Percentiles rank a stretch among this genome's conserved stretches.
Conservation (phyloP, 1,284 basidiomycete genomes). For the Anthracocystis setariae region DNA sequence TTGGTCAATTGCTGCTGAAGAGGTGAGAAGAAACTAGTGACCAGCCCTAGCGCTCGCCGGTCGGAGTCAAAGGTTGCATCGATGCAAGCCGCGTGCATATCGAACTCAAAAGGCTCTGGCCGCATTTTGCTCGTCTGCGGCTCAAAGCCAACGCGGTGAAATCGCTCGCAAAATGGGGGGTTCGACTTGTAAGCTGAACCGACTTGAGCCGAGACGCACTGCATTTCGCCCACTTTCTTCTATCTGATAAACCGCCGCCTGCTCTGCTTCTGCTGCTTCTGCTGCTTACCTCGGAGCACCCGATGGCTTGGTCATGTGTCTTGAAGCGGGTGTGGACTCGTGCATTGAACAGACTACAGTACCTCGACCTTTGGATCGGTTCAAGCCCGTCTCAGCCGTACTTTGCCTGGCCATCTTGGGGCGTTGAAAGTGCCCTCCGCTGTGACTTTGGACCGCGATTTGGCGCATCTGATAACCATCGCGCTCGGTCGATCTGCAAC, state of each 20-base stretch:
- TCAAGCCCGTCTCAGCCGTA: neutral
- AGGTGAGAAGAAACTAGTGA: neutral
- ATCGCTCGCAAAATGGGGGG: neutral
- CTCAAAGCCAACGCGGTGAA: too few species aligned
- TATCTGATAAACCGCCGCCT: conserved; percentile 19
- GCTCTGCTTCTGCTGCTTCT: neutral
- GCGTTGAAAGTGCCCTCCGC: too few species aligned
- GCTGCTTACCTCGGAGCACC: conserved; percentile 1
- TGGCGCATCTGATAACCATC: conserved; percentile 15
- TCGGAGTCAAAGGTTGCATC: conserved; percentile 12
- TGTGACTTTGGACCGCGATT: too few species aligned
- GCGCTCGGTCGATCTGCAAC: neutral
- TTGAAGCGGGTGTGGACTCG: too few species aligned
- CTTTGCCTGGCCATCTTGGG: too few species aligned
- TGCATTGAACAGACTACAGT: conserved; percentile 3
- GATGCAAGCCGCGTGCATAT: conserved; percentile 18
- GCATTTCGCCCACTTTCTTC: conserved; percentile 16
- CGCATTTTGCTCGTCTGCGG: too few species aligned
- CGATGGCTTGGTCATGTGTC: neutral
- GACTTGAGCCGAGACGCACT: neutral
- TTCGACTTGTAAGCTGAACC: neutral
- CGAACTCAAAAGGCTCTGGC: too few species aligned
- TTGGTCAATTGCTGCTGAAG: conserved; percentile 1
- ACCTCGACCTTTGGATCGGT: neutral
- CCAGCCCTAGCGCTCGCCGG: conserved; percentile 1